Conservation (phyloP, 2,329 filamentous ascomycete species). For the Diaporthe amygdali region DNA sequence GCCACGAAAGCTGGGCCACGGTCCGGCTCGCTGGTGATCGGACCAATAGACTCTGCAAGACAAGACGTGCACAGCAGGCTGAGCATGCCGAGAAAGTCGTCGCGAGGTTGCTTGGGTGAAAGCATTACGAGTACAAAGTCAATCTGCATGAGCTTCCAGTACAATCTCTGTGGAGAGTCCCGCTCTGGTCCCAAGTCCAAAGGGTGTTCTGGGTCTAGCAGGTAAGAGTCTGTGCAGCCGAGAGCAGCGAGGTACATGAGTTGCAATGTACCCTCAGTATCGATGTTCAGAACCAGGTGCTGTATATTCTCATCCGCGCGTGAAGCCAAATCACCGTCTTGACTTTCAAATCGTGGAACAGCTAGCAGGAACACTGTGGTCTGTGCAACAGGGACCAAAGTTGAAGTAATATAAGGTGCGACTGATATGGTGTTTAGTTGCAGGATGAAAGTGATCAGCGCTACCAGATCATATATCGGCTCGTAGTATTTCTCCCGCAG, state of each 20-base stretch:
- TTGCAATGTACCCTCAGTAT: conserved; percentile 67
- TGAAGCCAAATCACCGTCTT: conserved; percentile 52
- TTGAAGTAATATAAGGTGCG: conserved; percentile 62
- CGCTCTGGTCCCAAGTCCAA: conserved; percentile 26
- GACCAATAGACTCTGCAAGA: conserved; percentile 68
- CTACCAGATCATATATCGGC: conserved; percentile 69
- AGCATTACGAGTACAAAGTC: conserved; percentile 72
- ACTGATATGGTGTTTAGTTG: conserved; percentile 64
- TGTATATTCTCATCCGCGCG: conserved; percentile 46
- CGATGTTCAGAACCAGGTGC: conserved; percentile 59
- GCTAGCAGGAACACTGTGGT: conserved; percentile 66
- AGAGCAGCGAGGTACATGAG: conserved; percentile 69
- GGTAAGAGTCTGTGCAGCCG: conserved; percentile 48
- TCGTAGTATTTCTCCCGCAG: conserved; percentile 65
- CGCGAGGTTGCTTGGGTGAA: conserved; percentile 67
- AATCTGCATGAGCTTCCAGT: conserved; percentile 72
- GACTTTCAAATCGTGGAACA: conserved; percentile 58
- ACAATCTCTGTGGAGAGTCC: conserved; percentile 45
- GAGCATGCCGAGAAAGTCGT: conserved; percentile 69
- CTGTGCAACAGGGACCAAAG: conserved; percentile 60
- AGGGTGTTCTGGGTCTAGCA: conserved; percentile 20
- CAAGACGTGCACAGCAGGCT: conserved; percentile 71
- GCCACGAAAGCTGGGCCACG: conserved; percentile 50
- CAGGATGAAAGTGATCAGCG: conserved; percentile 68
- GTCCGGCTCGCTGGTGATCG: conserved; percentile 54